These are phyloP conservation scores for Pogostemon cablin DNA, from an alignment of 257 asterid species.

Conservation along the genomic window DNA sequence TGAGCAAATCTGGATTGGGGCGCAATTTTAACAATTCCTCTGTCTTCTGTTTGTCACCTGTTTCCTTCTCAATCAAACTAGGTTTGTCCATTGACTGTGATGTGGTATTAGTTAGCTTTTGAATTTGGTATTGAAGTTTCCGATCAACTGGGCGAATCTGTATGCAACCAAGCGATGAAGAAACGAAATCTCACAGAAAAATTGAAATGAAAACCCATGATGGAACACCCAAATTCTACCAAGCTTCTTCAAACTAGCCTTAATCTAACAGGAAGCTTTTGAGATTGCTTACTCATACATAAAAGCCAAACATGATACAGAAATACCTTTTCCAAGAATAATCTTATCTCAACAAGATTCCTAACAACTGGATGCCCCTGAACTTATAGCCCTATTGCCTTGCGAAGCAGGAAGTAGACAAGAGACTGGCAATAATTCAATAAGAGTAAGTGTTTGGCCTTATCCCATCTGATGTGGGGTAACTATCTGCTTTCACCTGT, in stretches of 20 bases:
- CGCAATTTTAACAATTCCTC: conserved; percentile 76
- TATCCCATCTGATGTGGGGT: conserved; percentile 81
- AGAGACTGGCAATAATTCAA: conserved; percentile 90
- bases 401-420: conserved; percentile 76
- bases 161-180: conserved; percentile 32
- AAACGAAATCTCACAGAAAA: background rate
- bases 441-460: conserved; percentile 84
- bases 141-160: conserved; percentile 94
- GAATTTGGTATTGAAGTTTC: conserved; percentile 82
- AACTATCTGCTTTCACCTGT: conserved; percentile 77
- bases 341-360: conserved; percentile 82
- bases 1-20: conserved; percentile 77
- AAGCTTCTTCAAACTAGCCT: conserved; percentile 7
- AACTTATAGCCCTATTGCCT: conserved; percentile 77
- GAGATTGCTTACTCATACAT: background rate
- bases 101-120: conserved; percentile 61
- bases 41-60: conserved; percentile 41
- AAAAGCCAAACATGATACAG: conserved; percentile 10
- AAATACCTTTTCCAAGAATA: conserved; percentile 85
- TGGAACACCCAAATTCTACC: background rate
- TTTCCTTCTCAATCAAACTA: conserved; percentile 45
- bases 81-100: conserved; percentile 41
- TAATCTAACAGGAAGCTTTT: background rate
- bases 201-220: background rate
- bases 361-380: conserved; percentile 88